Conservation (phyloP, 2,329 filamentous ascomycete genomes). For the Nannizzia gypsea region DNA sequence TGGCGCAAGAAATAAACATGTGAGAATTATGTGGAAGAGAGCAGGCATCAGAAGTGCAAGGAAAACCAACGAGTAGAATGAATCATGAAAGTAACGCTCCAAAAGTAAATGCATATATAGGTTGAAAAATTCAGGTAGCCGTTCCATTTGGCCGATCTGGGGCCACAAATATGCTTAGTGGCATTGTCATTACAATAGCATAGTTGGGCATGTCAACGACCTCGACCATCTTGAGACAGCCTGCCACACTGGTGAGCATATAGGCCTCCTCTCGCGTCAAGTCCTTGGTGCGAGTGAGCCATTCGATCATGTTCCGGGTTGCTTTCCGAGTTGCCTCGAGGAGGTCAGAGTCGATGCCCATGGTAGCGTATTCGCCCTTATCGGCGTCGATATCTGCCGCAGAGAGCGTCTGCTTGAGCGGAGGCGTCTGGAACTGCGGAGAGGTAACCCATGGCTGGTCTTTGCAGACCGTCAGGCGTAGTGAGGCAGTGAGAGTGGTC, state of each 20-base stretch:
- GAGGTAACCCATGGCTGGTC: slow-evolving; percentile 36
- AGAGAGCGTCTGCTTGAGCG: slow-evolving; percentile 14
- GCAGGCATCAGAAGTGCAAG: background rate
- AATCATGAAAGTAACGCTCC: background rate
- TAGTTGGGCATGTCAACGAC: slow-evolving; percentile 46
- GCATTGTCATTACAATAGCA: slow-evolving; percentile 40
- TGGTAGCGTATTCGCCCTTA: slow-evolving; percentile 36
- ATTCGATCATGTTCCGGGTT: slow-evolving; percentile 38
- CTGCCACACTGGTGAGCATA: slow-evolving; percentile 42
- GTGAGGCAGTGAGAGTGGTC: slow-evolving; percentile 39
- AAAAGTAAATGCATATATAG: background rate
- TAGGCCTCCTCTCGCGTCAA: slow-evolving; percentile 40
- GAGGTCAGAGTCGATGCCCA: slow-evolving; percentile 39
- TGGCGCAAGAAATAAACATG: too few relatives aligned
- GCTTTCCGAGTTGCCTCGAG: slow-evolving; percentile 41
- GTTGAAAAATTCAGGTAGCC: background rate
- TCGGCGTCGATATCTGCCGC: slow-evolving; percentile 19
- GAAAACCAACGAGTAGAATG: background rate
- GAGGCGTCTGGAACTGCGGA: slow-evolving; percentile 38
- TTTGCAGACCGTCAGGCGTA: slow-evolving; percentile 41
- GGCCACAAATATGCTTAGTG: slow-evolving; percentile 37
- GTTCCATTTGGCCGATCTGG: background rate
- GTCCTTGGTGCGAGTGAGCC: slow-evolving; percentile 38
- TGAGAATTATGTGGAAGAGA: too few relatives aligned
- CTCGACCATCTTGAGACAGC: slow-evolving; percentile 41